Evolutionary conservation across 1,284 basidiomycete genomes (phyloP), one percentile per base, ranked within the genome.

Genomic region (Gymnopus androsaceus): DNA sequence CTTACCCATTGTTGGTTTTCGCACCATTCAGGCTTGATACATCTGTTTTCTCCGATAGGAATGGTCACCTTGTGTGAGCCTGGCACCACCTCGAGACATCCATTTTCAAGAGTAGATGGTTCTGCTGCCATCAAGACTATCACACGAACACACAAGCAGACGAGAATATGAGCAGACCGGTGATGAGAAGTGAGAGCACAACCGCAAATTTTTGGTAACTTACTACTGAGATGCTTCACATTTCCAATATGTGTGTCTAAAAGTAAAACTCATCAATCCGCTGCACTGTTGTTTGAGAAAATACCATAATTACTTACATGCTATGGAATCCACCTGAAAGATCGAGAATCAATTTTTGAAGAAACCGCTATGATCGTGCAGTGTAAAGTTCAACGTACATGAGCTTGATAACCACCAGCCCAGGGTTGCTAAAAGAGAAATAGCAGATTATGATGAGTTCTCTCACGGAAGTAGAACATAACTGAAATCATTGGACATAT

Each of bases 51-150:
- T 4, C 61, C 61, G 2, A 62, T 45, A 17, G 61, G 61, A 27
- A 62, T 55, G 3, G 46, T n/a, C 2, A 52, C 21, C 19, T 60
- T 56, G 50, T 62, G 61, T 1, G 61, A 60, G 2, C 55, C 59
- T 31, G 59, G 51, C 6, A 60, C 61, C 30, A 54, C 61, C 53
- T 62, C 61, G 4, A 62, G 41, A 47, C 61, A 62, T 0, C 61
- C 61, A 40, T 62, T 59, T 44, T 59, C 55, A 2, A 52, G 34
- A n/a, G 59, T 62, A 15, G 57, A 54, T 8, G 61, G 46, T 25
- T 62, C 61, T 19, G 56, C 51, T 6, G 59, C 52, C 30, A 62
- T 62, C 41, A 60, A 50, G 3, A 62, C 57, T 57, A 38, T n/a
- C n/a, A n/a, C n/a, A n/a, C n/a, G n/a, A n/a, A n/a, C n/a, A n/a